A percentile compares a stretch with the other conserved stretches of the same genome.
Evolutionary conservation across 2,329 filamentous ascomycete species (phyloP).

Genomic region (Herpotrichia juniperi): DNA sequence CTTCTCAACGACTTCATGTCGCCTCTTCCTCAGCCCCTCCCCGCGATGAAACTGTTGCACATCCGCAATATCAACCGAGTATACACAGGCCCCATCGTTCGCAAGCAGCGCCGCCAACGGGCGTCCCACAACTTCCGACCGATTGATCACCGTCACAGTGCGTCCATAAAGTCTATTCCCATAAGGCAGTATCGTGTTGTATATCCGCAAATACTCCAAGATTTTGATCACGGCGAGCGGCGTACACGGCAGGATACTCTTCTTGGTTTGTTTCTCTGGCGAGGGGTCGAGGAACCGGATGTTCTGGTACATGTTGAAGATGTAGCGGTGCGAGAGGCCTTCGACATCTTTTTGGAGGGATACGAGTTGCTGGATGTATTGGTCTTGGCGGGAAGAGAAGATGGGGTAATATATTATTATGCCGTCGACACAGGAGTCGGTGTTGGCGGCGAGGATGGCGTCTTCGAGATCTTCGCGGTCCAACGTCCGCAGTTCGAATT

Average conservation of each 20-base stretch:
- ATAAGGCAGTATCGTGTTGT: slow-evolving; percentile 91
- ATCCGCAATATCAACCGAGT: slow-evolving; percentile 90
- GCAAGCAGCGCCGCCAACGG: slow-evolving; percentile 91
- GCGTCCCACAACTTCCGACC: slow-evolving; percentile 92
- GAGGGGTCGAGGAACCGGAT: slow-evolving; percentile 87
- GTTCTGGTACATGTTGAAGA: slow-evolving; percentile 99
- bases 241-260: slow-evolving; percentile 94
- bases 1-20: slow-evolving; percentile 87
- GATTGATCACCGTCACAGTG: slow-evolving; percentile 95
- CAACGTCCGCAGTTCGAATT: slow-evolving; percentile 83
- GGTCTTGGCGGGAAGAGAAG: slow-evolving; percentile 88
- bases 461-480: slow-evolving; percentile 91
- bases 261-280: slow-evolving; percentile 68
- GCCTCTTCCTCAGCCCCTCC: slow-evolving; percentile 80
- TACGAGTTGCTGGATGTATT: slow-evolving; percentile 94
- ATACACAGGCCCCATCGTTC: slow-evolving; percentile 94
- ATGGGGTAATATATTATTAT: slow-evolving; percentile 99
- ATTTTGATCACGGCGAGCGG: slow-evolving; percentile 97
- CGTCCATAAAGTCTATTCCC: slow-evolving; percentile 93
- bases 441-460: slow-evolving; percentile 82
- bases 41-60: slow-evolving; percentile 93
- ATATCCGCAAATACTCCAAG: slow-evolving; percentile 91
- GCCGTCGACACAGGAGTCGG: slow-evolving; percentile 76
- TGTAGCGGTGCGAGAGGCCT: slow-evolving; percentile 88
- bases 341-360: slow-evolving; percentile 92